Evolutionary conservation across 441 rosid genomes (phyloP), one percentile per base, ranked within the genome.

Genomic region (Adansonia gregorii): DNA sequence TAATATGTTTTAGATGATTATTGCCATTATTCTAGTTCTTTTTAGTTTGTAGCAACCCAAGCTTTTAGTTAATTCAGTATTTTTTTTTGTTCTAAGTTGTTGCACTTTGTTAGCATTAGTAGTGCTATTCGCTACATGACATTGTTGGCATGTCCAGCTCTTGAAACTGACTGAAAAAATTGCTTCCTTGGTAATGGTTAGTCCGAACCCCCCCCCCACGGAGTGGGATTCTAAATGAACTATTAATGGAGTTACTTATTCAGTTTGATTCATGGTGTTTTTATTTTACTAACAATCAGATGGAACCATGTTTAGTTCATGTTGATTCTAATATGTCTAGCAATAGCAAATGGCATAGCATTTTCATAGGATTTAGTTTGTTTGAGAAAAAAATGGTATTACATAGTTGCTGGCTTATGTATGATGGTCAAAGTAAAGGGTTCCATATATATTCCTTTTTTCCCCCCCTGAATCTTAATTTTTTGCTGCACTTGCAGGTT

Each of bases 401-500:
- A 68, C 39, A 48, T 68, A 51, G 19, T 14, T 69, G 59, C 45
- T 20, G 35, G 7, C 24, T 54, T 52, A n/a, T 54, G 49, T 31
- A 17, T 31, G 14, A 31, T 52, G 20, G 3, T 73, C 4, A 10
- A 49, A 58, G 67, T 59, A 43, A n/a, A 59, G 41, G 59, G 54
- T 12, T 73, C 2, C 8, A 20, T 20, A 20, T 0, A 14, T 43
- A 22, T 58, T 43, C 15, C 20, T 3, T 24, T 11, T 72, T 56
- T 56, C 2, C 41, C 31, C 31, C 58, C 27, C 9, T 79, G 48
- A 48, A 69, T 59, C 27, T 41, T 63, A 58, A 51, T 64, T 58
- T 65, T 75, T 67, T 78, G 54, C 48, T 68, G 3, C 65, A 65
- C 61, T 22, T 76, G 58, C 79, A 91, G 99, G 93, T 91, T 39